Evolutionary conservation across 768 basidiomycete genomes (phyloP), one percentile per base, ranked within the genome.

Genomic region (Rhodocollybia butyracea): DNA sequence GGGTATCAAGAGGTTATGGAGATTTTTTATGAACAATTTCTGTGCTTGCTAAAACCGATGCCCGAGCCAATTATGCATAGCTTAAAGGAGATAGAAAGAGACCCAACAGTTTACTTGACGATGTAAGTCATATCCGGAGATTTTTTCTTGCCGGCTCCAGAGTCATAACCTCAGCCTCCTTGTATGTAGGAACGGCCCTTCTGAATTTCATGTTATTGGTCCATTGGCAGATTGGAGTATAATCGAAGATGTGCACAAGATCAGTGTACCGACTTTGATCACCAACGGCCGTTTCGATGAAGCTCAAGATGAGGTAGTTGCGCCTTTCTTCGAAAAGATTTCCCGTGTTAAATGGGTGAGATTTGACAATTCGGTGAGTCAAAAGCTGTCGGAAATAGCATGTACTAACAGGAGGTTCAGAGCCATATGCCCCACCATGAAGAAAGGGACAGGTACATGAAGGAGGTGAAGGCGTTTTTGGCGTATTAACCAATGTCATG

Each of bases 251-350:
- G 36, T 67, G 17, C 64, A 63, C 42, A 51, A 57, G 15, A 70
- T 73, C 47, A 55, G 59, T 26, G 59, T 59, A 13, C 67, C 68
- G 5, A 72, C 68, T 3, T 62, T 72, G 11, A 41, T 75, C 7
- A 66, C 68, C 40, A 74, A 76, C 30, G 74, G 72, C 1, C 57
- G 56, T 11, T 64, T 73, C 52, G 79, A 78, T 50, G 66, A 68
- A 51, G 75, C 71, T 40, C 66, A 70, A 22, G 75, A 77, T 56
- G 61, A 63, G 8, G 68, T 65, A 17, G 41, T 67, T 4, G 45
- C 7, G 22, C 75, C 75, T 2, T 76, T 70, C 54, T 70, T 74
- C 47, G 42, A 54, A 29, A 55, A 59, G 17, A 66, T 73, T 13
- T 58, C 63, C 26, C 60, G 62, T 24, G 64, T 67, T 19, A 69